Evolutionary conservation across 805 yeast species (phyloP), one percentile per base, ranked within the genome.

Genomic region (Myxozyma sirexii): DNA sequence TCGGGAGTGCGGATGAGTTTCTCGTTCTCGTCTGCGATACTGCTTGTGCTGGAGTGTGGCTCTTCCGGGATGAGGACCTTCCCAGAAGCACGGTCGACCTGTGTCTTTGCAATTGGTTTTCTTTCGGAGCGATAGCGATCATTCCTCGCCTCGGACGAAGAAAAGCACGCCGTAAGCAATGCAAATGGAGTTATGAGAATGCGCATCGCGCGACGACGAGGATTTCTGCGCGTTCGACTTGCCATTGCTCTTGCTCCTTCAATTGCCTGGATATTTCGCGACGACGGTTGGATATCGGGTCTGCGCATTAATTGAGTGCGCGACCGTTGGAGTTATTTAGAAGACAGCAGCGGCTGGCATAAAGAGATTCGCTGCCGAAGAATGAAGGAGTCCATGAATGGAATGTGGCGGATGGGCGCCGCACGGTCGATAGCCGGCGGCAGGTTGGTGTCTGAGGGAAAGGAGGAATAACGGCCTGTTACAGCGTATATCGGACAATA

Each of bases 351-450:
- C 17, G 13, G 13, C 6, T 27, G 26, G 35, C 31, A n/a, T 23
- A 13, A 12, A 24, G 31, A 12, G 33, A 27, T 21, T 13, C 29
- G 21, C 46, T 7, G 7, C 33, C 48, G 42, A 26, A 41, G 48
- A 29, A 21, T 23, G 55, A 35, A 39, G 46, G 41, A 42, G 37
- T 24, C 41, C 27, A 10, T 17, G 31, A 3, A 23, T 31, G 41
- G 48, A 42, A 31, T 31, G 55, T 43, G 47, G 39, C 48, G 48
- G 17, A 37, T 21, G 38, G 35, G 19, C 46, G 37, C 46, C 54
- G 46, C 54, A 19, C 46, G 26, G 27, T 23, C 37, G 54, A 5
- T n/a, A 42, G 29, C 42, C 42, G n/a, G n/a, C 42, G 42, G 31
- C 17, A 37, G 23, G 17, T 4, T 23, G 35, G 10, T 19, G 23